Conservation (phyloP, 345 rosid species). For the Pistacia integerrima region DNA sequence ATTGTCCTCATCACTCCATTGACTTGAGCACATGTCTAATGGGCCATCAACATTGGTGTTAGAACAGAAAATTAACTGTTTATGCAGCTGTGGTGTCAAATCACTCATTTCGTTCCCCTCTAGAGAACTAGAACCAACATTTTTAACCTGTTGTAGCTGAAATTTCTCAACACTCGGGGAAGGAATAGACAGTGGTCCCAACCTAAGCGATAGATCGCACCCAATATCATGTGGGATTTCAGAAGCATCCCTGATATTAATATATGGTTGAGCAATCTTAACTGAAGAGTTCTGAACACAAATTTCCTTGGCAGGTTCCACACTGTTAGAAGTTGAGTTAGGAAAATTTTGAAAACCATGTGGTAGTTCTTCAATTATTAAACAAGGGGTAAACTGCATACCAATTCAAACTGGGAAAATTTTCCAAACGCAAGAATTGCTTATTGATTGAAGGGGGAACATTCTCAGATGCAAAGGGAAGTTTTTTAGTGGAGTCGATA, state of each 20-base stretch:
- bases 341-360: constrained; percentile 24
- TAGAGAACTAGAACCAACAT: constrained; percentile 23
- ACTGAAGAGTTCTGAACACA: constrained; percentile 17
- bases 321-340: constrained; percentile 17
- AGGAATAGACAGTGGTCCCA: constrained; percentile 59
- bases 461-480: constrained; percentile 24
- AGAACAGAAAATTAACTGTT: constrained; percentile 17
- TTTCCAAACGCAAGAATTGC: constrained; percentile 18
- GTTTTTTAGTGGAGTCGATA: constrained; percentile 13
- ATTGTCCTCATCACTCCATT: constrained; percentile 15
- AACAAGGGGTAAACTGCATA: constrained; percentile 51
- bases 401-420: constrained; percentile 22
- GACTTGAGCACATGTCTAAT: constrained; percentile 20
- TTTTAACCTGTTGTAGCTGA: constrained; percentile 21
- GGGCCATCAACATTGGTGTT: constrained; percentile 19
- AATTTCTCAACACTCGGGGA: constrained; percentile 14
- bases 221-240: constrained; percentile 25
- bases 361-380: constrained; percentile 26
- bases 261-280: constrained; percentile 17
- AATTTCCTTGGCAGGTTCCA: constrained; percentile 26
- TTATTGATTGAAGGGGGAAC: constrained; percentile 11
- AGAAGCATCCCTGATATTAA: constrained; percentile 13
- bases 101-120: constrained; percentile 31
- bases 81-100: constrained; percentile 17
- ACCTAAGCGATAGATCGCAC: constrained; percentile 73